Base-by-base conservation (phyloP, 1,139 yeast species). In the Saccharomyces pastorianus region DNA sequence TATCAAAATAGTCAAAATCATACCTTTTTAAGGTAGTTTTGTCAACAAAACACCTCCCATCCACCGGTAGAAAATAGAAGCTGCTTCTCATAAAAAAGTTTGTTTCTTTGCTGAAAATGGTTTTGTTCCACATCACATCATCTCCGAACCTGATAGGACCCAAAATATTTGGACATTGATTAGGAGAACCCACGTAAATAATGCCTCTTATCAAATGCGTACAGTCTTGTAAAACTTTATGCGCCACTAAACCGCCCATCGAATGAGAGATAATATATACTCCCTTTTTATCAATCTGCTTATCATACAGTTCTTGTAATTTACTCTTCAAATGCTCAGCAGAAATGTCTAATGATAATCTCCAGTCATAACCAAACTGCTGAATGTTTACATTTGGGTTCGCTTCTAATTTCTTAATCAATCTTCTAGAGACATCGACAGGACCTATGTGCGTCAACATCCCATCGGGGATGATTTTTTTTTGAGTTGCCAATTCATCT, bases 331-430 rank as follows among this genome's bases (percentile, higher is more conserved):
- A 71, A 59, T 82, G 77, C 7, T 71, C 66, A 5, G 88, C 73
- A 26, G 78, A 71, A 6, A 80, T 68, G 44, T 82, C 87, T 2
- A 83, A 77, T 7, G 93, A 83, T 8, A 90, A 71, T 63, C 97
- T 77, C 97, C 97, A 90, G 71, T 90, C 97, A 67, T 89, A 90
- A 6, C 96, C 95, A 71, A 85, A 90, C 56, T 86, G 87, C 56
- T 81, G 79, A 1, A 88, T 83, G 28, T 73, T 78, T 8, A 87
- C 79, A 14, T 80, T 81, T 1, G 88, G 84, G 62, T 83, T 85
- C 6, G 74, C 63, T 1, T 71, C 68, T 47, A 89, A 69, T 60
- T 75, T 80, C 52, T 79, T 79, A 47, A 85, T 77, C 51, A 90
- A 72, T 60, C 77, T 79, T 56, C 79, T 77, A 50, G 91, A 80